Evolutionary conservation across 805 yeast genomes (phyloP).

Genomic region (Candida golubevii): DNA sequence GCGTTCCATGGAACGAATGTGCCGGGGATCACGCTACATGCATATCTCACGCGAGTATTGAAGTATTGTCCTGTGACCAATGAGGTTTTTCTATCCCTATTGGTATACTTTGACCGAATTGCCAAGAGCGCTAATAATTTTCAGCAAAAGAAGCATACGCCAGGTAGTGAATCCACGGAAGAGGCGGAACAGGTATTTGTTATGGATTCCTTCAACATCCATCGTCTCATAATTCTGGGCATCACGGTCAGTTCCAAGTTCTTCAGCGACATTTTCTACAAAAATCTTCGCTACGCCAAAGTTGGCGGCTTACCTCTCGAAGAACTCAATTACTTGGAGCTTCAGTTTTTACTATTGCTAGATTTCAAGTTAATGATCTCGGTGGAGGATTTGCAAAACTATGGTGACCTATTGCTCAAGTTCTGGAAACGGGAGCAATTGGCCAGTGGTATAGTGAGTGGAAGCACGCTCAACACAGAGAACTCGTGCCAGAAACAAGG

Average conservation of each 20-base stretch:
- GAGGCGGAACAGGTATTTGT: constrained; percentile 66
- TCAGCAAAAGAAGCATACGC: constrained; percentile 23
- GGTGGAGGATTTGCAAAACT: constrained; percentile 84
- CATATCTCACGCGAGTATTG: constrained; percentile 82
- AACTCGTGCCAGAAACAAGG: background rate
- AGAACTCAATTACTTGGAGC: constrained; percentile 86
- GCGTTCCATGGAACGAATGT: constrained; percentile 95
- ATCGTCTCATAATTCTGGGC: constrained; percentile 88
- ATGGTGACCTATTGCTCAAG: constrained; percentile 78
- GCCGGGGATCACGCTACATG: constrained; percentile 90
- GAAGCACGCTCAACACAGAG: constrained; percentile 1
- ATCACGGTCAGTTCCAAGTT: constrained; percentile 94
- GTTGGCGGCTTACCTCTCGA: constrained; percentile 93
- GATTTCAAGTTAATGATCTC: constrained; percentile 87
- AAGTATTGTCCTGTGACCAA: constrained; percentile 98
- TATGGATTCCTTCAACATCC: constrained; percentile 94
- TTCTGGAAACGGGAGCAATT: constrained; percentile 76
- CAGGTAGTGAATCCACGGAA: constrained; percentile 19
- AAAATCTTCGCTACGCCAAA: constrained; percentile 89
- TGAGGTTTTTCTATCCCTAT: constrained; percentile 84
- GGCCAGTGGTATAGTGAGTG: constrained; percentile 31
- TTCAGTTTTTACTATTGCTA: constrained; percentile 77
- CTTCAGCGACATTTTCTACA: constrained; percentile 90
- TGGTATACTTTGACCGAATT: constrained; percentile 92
- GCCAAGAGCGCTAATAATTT: constrained; percentile 73